Evolutionary conservation across 192 early-diverging fungal genomes (phyloP).

Genomic region (Neocallimastix lanati): DNA sequence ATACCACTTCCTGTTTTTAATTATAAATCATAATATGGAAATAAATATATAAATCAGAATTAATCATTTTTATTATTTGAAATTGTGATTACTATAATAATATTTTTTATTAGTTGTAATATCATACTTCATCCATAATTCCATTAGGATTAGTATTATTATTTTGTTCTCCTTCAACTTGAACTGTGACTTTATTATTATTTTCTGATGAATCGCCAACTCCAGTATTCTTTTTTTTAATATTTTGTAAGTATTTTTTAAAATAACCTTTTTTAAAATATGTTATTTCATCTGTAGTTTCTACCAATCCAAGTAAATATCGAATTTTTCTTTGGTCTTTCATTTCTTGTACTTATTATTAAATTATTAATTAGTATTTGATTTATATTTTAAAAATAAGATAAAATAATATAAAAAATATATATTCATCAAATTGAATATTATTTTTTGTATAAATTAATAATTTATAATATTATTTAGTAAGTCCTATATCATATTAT

Average conservation of each 20-base stretch:
- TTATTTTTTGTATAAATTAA: no score
- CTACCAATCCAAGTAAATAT: neutral
- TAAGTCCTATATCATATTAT: no score
- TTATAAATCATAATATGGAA: no score
- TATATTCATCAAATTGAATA: no score
- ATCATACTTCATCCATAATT: neutral
- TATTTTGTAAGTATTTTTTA: neutral
- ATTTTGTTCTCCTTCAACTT: neutral
- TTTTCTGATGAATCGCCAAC: neutral
- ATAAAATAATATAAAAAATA: no score
- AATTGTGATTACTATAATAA: no score
- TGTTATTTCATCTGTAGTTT: neutral
- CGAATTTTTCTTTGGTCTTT: neutral
- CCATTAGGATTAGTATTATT: neutral
- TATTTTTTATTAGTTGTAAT: no score
- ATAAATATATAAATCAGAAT: no score
- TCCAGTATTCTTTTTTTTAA: neutral
- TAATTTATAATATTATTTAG: no score
- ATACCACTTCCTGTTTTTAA: neutral
- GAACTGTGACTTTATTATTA: neutral
- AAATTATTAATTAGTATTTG: no score
- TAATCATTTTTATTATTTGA: no score
- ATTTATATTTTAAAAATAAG: no score
- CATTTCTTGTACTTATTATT: neutral
- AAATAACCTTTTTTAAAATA: neutral